Evolutionary conservation across 2,329 filamentous ascomycete genomes (phyloP).

Genomic region (Aphanoascus verrucosus): DNA sequence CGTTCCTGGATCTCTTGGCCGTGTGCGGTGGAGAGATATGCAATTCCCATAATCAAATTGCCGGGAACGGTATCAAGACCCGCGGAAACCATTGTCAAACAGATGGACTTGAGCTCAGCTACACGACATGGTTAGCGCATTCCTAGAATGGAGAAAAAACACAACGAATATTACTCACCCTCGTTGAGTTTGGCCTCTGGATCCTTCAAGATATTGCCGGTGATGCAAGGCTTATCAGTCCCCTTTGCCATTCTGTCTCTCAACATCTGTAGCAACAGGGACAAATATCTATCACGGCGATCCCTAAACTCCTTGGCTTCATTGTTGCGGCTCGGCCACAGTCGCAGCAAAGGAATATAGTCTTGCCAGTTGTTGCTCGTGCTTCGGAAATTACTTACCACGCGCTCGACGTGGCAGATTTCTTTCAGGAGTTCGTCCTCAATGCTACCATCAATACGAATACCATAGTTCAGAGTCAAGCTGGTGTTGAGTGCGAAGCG

Average conservation of each 20-base stretch:
- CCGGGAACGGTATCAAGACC: slow-evolving; percentile 72
- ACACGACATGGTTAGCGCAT: background rate
- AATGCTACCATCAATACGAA: slow-evolving; percentile 60
- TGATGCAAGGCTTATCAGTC: slow-evolving; percentile 58
- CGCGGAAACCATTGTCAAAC: slow-evolving; percentile 70
- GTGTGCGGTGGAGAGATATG: slow-evolving; percentile 56
- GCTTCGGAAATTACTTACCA: slow-evolving; percentile 63
- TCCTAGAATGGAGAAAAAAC: background rate
- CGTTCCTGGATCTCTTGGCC: slow-evolving; percentile 61
- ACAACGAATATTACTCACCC: slow-evolving; percentile 33
- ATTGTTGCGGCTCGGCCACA: slow-evolving; percentile 52
- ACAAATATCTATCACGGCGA: slow-evolving; percentile 58
- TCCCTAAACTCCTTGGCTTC: slow-evolving; percentile 55
- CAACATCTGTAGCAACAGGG: slow-evolving; percentile 48
- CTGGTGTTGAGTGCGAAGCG: slow-evolving; percentile 67
- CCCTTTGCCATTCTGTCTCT: slow-evolving; percentile 52
- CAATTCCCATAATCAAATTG: slow-evolving; percentile 69
- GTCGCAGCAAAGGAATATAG: slow-evolving; percentile 63
- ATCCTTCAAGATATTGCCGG: slow-evolving; percentile 59
- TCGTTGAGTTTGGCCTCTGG: slow-evolving; percentile 59
- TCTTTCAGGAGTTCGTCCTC: slow-evolving; percentile 58
- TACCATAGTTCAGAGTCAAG: slow-evolving; percentile 68
- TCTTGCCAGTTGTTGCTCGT: slow-evolving; percentile 80
- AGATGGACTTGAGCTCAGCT: slow-evolving; percentile 71
- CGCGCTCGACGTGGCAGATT: slow-evolving; percentile 64